Base-by-base conservation (phyloP, 2,329 filamentous ascomycete species). In the Colletotrichum costaricense region DNA sequence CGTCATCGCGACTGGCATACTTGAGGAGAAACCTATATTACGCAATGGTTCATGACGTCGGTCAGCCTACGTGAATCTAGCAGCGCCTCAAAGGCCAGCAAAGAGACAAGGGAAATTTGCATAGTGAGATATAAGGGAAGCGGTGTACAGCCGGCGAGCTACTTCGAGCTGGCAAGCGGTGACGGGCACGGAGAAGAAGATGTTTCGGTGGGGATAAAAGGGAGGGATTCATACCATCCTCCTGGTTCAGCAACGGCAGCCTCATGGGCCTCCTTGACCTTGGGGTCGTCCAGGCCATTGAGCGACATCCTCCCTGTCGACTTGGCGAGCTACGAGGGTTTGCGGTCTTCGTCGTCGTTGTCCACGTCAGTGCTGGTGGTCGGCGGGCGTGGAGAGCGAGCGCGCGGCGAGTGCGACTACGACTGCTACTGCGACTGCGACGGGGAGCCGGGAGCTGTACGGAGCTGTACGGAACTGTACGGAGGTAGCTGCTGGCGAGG, bases 1-100 rank as follows among this genome's bases (percentile, higher is more conserved):
- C 89, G 78, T 96, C 94, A 86, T 99, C 97, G 82, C 97, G 93
- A 74, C 93, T 93, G 75, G 91, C 88, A 84, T 99, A 99, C 82
- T 96, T 95, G 78, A 99, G 91, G 75, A 98, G 90, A 80, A 99
- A 97, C 97, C 97, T 98, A 80, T 77, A 72, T 67, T 35, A 28
- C 72, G 59, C 66, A 67, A 28, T 22, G 71, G 67, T 72, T 65
- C 57, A 55, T 14, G 24, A 60, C 59, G 28, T 56, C 42, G 54
- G 49, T 73, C 60, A 74, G 69, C 63, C 60, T 57, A 62, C 6
- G 49, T 52, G 54, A 11, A 55, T 24, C 26, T 64, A 69, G 52
- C 42, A 56, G 52, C 57, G 69, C 74, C 75, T 60, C 55, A 57
- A 42, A 19, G 59, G 30, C 49, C 56, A 33, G 38, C 49, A 66